Evolutionary conservation across 352 stramenopile genomes (phyloP).

Genomic region (Aphanomyces euteiches): DNA sequence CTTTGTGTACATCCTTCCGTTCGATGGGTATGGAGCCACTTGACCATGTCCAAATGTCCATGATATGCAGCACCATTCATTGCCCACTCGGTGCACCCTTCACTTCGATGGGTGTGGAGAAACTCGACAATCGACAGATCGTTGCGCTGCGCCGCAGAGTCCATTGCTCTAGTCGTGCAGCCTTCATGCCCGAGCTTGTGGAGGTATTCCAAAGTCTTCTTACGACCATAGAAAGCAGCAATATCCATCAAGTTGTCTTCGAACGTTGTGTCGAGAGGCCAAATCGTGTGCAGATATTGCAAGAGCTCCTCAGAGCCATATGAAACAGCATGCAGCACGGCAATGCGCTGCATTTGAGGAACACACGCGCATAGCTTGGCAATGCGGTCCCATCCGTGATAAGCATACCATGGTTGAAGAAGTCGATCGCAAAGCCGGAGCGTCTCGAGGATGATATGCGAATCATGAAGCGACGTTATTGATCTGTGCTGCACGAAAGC

Average conservation of each 20-base stretch:
- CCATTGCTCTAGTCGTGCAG: conserved; percentile 24
- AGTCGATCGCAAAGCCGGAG: background rate
- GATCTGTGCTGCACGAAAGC: background rate
- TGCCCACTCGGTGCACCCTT: conserved; percentile 18
- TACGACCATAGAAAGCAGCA: background rate
- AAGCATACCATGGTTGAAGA: background rate
- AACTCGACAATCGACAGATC: conserved; percentile 26
- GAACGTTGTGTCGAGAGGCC: background rate
- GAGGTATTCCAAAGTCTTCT: background rate
- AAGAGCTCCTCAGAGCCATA: conserved; percentile 10
- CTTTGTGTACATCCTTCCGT: conserved; percentile 25
- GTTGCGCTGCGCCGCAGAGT: background rate
- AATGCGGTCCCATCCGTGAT: background rate
- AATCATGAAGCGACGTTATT: conserved; percentile 7
- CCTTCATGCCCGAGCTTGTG: background rate
- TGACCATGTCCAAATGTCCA: conserved; percentile 2
- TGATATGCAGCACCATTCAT: conserved; percentile 20
- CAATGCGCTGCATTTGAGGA: background rate
- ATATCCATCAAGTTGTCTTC: background rate
- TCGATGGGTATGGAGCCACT: conserved; percentile 38
- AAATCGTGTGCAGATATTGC: background rate
- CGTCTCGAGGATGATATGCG: background rate
- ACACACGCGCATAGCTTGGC: conserved; percentile 1
- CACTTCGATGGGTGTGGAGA: conserved; percentile 25
- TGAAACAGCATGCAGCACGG: conserved; percentile 8